A percentile compares a stretch with the other conserved stretches of the same genome.
Conservation (phyloP, 495 filamentous ascomycete species). For the Letharia lupina region DNA sequence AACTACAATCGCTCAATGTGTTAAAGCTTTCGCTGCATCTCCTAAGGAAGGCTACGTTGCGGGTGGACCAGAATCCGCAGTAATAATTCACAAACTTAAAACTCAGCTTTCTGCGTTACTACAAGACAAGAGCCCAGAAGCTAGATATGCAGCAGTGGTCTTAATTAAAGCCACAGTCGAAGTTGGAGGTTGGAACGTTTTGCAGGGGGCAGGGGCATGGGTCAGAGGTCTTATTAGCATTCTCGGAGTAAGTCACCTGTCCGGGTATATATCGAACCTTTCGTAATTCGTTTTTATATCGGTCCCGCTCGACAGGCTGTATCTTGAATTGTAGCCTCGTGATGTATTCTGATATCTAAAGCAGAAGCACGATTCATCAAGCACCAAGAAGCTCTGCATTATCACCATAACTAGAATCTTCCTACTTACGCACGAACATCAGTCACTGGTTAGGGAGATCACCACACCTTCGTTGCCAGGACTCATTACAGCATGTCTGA, state of each 20-base stretch:
- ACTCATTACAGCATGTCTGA: conserved; percentile 64
- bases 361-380: conserved; percentile 65
- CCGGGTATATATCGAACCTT: background rate
- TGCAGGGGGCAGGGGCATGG: conserved; percentile 63
- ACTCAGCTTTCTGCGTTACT: conserved; percentile 68
- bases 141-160: conserved; percentile 66
- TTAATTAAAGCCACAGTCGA: conserved; percentile 76
- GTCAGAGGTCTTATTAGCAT: conserved; percentile 62
- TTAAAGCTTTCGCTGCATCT: conserved; percentile 46
- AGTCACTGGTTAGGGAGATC: conserved; percentile 75
- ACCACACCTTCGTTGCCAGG: conserved; percentile 71
- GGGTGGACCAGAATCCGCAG: conserved; percentile 49
- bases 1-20: conserved; percentile 51
- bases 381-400: conserved; percentile 62
- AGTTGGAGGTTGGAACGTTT: conserved; percentile 66
- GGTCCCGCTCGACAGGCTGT: background rate
- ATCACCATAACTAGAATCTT: conserved; percentile 75
- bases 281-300: background rate
- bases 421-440: conserved; percentile 68
- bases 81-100: conserved; percentile 68
- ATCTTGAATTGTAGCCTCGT: background rate
- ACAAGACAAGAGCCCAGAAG: conserved; percentile 59
- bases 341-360: background rate
- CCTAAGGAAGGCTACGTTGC: conserved; percentile 41
- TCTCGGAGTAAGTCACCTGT: conserved; percentile 48